Conservation (phyloP, 805 yeast species). For the Ogataea saltuana region DNA sequence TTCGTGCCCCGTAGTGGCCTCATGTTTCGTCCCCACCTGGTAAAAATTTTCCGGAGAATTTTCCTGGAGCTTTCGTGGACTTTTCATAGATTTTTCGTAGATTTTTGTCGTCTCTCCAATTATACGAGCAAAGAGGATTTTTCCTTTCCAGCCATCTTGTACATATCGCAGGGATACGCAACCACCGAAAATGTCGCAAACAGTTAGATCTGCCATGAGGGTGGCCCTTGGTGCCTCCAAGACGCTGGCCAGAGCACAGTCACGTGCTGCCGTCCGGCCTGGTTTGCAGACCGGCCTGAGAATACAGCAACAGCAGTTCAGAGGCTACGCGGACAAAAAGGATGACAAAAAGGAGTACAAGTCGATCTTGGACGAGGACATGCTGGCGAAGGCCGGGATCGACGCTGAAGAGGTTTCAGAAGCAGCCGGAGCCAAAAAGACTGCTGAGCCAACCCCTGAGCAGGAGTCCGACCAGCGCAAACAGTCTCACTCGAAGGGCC, state of each 20-base stretch:
- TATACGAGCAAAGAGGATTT: background rate
- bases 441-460: slow-evolving; percentile 10
- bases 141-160: background rate
- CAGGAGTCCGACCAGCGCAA: slow-evolving; percentile 3
- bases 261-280: background rate
- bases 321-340: slow-evolving; percentile 28
- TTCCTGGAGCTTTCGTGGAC: no score
- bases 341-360: slow-evolving; percentile 33
- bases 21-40: background rate
- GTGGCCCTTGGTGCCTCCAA: slow-evolving; percentile 6
- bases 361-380: slow-evolving; percentile 75
- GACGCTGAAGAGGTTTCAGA: slow-evolving; percentile 44
- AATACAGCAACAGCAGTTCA: slow-evolving; percentile 9
- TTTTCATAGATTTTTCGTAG: no score
- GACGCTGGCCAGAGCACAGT: background rate
- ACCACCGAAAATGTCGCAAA: slow-evolving; percentile 4
- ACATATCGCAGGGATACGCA: slow-evolving; percentile 1
- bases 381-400: slow-evolving; percentile 82
- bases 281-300: background rate
- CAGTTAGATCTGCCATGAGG: slow-evolving; percentile 13
- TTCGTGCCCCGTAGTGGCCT: no score
- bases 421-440: slow-evolving; percentile 2
- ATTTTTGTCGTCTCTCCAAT: no score
- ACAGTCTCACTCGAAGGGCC: slow-evolving; percentile 9
- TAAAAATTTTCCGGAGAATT: slow-evolving; percentile 2